Evolutionary conservation across 495 filamentous ascomycete genomes (phyloP).

Genomic region (Extremus antarcticus): DNA sequence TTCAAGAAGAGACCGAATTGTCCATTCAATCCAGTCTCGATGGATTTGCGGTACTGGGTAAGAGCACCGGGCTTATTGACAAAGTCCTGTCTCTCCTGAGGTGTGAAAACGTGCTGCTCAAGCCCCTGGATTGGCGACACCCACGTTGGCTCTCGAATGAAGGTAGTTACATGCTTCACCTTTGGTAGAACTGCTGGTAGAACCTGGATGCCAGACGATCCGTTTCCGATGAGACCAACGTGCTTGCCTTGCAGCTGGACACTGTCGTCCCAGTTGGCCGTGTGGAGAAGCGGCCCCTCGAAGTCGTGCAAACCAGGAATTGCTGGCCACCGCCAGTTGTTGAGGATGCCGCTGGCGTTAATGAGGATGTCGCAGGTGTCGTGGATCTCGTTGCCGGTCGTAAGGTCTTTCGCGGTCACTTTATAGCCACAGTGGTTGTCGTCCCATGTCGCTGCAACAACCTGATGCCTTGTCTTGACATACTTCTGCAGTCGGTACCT

Average conservation of each 20-base stretch:
- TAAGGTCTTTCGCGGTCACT: slow-evolving; percentile 5
- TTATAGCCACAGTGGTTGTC: slow-evolving; percentile 1
- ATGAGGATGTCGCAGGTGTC: slow-evolving; percentile 25
- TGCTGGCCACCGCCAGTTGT: slow-evolving; percentile 20
- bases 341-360: slow-evolving; percentile 27
- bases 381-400: slow-evolving; percentile 5
- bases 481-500: slow-evolving; percentile 16
- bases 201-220: slow-evolving; percentile 22
- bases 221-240: slow-evolving; percentile 25
- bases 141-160: slow-evolving; percentile 14
- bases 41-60: slow-evolving; percentile 13
- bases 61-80: background rate
- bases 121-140: slow-evolving; percentile 28
- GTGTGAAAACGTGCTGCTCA: slow-evolving; percentile 30
- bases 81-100: slow-evolving; percentile 5
- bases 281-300: slow-evolving; percentile 22
- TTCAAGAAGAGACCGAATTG: slow-evolving; percentile 16
- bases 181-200: slow-evolving; percentile 17
- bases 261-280: slow-evolving; percentile 20
- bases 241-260: slow-evolving; percentile 19
- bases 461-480: slow-evolving; percentile 26
- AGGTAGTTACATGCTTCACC: slow-evolving; percentile 15
- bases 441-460: slow-evolving; percentile 23
- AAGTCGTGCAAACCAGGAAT: slow-evolving; percentile 20
- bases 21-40: slow-evolving; percentile 12